phyloP scores from a whole-genome alignment of 2,329 filamentous ascomycete genomes.

The Fonsecaea nubica region DNA sequence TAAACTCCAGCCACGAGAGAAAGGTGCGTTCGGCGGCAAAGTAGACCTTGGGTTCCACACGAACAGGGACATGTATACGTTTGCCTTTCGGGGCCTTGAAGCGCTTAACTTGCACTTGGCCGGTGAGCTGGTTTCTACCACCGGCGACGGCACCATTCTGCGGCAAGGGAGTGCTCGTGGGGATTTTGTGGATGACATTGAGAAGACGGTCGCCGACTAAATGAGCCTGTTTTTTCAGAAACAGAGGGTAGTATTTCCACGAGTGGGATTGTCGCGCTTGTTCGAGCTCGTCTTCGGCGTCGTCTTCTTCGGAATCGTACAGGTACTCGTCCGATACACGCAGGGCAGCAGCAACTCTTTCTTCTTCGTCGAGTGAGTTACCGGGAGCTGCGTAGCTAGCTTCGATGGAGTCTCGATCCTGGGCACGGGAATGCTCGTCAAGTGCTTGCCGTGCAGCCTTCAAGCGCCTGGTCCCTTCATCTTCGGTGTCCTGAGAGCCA shows the following conservation, averaged over 20 bases:
- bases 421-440: constrained; percentile 56
- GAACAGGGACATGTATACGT: constrained; percentile 88
- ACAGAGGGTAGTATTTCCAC: constrained; percentile 67
- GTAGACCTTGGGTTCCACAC: constrained; percentile 97
- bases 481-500: constrained; percentile 43
- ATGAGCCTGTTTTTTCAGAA: constrained; percentile 61
- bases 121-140: constrained; percentile 50
- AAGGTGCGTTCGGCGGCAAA: constrained; percentile 97
- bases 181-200: constrained; percentile 57
- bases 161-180: constrained; percentile 60
- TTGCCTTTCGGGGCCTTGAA: constrained; percentile 66
- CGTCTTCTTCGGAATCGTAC: constrained; percentile 89
- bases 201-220: constrained; percentile 55
- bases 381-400: constrained; percentile 43
- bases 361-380: constrained; percentile 75
- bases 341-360: constrained; percentile 73
- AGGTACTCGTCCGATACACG: constrained; percentile 66
- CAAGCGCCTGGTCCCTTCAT: constrained; percentile 51
- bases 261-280: constrained; percentile 79
- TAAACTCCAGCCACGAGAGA: constrained; percentile 96
- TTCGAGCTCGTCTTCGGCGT: constrained; percentile 74
- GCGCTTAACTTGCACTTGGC: constrained; percentile 53
- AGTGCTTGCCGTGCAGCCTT: constrained; percentile 59
- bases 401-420: constrained; percentile 46
- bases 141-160: constrained; percentile 43